Evolutionary conservation across 1,139 yeast species (phyloP), one percentile per base, ranked within the genome.

Genomic region (Hyphopichia pseudoburtonii): DNA sequence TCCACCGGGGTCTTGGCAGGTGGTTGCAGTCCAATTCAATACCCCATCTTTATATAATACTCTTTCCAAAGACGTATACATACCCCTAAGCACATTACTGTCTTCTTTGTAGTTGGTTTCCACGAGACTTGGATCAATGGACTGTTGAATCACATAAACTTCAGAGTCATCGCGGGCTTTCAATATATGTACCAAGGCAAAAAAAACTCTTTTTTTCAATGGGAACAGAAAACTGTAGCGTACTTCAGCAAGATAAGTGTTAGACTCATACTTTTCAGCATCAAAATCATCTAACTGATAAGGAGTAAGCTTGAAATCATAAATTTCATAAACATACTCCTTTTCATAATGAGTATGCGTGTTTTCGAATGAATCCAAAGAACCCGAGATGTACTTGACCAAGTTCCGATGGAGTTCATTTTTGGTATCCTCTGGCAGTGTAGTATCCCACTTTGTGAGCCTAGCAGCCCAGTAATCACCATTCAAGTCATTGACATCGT

Each of bases 1-100:
- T 0, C 94, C 94, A 18, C 83, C 79, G 1, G 89, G 82, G 40
- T 76, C 80, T 38, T 86, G 77, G 33, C 78, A 65, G 11, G 80
- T 76, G 14, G 79, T 76, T 87, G 83, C 80, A 6, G 62, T 51
- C 94, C 94, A 84, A 11, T 58, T 48, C 29, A 65, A 60, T 14
- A 65, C 60, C 9, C 57, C 67, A 14, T 57, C 55, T 31, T 72
- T 63, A 42, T 57, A 63, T 28, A 59, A 56, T 16, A 83, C 61
- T 30, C 69, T 62, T 51, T 84, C 94, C 21, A 84, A 70, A 5
- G 88, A 76, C 19, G 80, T 66, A 56, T 83, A 84, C 25, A 58
- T 52, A 16, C 14, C 34, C 10, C 11, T 8, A 8, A 7, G 24
- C 37, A 50, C 55, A 21, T 49, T 50, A 12, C 23, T 6, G 8